Conservation (phyloP, 495 filamentous ascomycete genomes). For the Xylaria flabelliformis region DNA sequence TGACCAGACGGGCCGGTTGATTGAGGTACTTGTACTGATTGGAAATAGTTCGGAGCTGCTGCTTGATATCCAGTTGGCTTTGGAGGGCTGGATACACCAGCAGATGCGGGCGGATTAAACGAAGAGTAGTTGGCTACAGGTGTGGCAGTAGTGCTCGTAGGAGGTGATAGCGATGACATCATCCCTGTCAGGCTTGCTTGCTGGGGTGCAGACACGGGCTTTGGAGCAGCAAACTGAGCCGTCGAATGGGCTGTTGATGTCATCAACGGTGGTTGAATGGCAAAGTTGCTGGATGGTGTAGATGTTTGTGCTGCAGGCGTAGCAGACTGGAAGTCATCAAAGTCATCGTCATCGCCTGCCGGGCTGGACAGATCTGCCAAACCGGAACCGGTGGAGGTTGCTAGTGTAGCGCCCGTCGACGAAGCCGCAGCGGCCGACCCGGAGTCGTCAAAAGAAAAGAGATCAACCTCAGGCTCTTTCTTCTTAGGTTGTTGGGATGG, state of each 20-base stretch:
- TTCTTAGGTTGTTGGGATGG: conserved; percentile 67
- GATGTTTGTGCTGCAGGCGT: conserved; percentile 57
- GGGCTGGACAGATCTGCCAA: conserved; percentile 58
- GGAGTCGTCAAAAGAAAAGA: conserved; percentile 87
- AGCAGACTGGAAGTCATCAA: conserved; percentile 98
- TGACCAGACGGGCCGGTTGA: conserved; percentile 41
- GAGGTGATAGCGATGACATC: conserved; percentile 80
- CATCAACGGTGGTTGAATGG: conserved; percentile 62
- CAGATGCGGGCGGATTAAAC: conserved; percentile 56
- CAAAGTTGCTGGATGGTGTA: conserved; percentile 49
- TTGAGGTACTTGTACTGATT: conserved; percentile 67
- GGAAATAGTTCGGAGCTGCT: conserved; percentile 90
- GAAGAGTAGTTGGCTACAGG: conserved; percentile 60
- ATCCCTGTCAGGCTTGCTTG: conserved; percentile 79
- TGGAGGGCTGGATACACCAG: conserved; percentile 50
- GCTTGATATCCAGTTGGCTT: conserved; percentile 77
- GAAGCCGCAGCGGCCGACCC: conserved; percentile 49
- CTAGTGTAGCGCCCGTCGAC: conserved; percentile 55
- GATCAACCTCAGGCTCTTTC: conserved; percentile 84
- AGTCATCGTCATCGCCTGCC: conserved; percentile 84
- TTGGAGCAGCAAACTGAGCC: conserved; percentile 78
- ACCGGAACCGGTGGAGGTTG: conserved; percentile 54
- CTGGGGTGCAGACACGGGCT: conserved; percentile 81
- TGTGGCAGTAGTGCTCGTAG: conserved; percentile 62
- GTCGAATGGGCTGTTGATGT: conserved; percentile 69